Conservation (phyloP, 2,329 filamentous ascomycete genomes). For the Arthrobotrys conoides region DNA sequence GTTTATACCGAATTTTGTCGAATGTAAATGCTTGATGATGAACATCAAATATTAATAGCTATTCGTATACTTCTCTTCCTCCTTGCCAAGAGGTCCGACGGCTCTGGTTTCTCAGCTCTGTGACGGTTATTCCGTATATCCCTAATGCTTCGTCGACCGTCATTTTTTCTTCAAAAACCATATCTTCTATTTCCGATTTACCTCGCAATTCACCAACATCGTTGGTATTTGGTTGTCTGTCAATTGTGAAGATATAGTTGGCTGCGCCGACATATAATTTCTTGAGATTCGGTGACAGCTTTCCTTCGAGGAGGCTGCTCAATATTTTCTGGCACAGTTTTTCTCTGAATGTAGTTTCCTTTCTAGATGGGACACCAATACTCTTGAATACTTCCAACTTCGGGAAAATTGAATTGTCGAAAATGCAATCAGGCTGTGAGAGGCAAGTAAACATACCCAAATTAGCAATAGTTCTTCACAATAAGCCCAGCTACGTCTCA, state of each 20-base stretch:
- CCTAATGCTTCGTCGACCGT: neutral
- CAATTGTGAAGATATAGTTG: neutral
- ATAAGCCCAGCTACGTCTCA: no score
- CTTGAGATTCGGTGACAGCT: neutral
- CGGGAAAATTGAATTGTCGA: slow-evolving; percentile 19
- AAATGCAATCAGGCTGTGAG: slow-evolving; percentile 5
- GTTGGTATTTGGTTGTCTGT: neutral
- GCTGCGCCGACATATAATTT: slow-evolving; percentile 1
- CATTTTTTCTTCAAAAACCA: neutral
- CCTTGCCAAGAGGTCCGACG: neutral
- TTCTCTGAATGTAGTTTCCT: neutral
- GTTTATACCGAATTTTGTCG: no score
- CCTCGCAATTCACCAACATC: no score
- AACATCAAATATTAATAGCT: no score
- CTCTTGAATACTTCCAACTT: slow-evolving; percentile 5
- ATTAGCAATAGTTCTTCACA: neutral
- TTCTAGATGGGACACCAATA: neutral
- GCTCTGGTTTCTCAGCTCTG: neutral
- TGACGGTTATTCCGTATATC: neutral
- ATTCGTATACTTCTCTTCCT: neutral
- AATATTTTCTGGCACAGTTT: neutral
- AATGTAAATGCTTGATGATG: no score
- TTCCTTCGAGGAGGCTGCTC: neutral
- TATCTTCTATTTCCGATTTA: neutral
- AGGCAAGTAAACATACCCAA: no score